Base-by-base conservation (phyloP, 306 rosid species). In the Sechiopsis laciniata region DNA sequence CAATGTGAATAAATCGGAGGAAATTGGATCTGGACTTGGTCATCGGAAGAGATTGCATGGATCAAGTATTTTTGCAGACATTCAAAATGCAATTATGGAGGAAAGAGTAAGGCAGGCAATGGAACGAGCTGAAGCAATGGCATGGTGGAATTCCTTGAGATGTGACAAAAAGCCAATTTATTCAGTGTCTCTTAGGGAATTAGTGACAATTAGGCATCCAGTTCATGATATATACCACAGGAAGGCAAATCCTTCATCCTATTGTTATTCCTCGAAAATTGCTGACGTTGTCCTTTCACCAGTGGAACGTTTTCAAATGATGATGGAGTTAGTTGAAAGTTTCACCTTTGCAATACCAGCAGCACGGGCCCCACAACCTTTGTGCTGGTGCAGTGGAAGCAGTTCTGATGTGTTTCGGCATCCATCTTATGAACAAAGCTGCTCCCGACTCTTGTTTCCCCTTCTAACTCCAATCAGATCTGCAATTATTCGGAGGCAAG, bases 141-240 rank as follows among this genome's bases (percentile, higher is more conserved):
- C 99, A 40, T 94, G 99, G 99, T 94, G 97, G 99, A 91, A 91
- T 84, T 91, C 97, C 76, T 85, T 94, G 91, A 89, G 88, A 77
- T 94, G 97, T 72, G 77, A 80, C 55, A 89, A 55, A 69, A 84
- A 86, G 75, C 97, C 99, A 37, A 78, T 84, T 32, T 89, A 87
- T 82, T 87, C 99, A 63, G 83, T 87, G 0, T 79, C 85, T 66
- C 78, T 94, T 19, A 88, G 95, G 90, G 88, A 86, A n/a, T 82
- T 85, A 78, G 91, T 94, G 76, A 85, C 87, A 62, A 73, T 94
- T 52, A 84, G 82, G 81, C 94, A 91, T 86, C 92, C 92, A 57
- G 91, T 85, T 50, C 62, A 85, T 83, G 92, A 89, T 74, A 85
- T 91, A 83, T 84, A 85, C 79, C 71, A 62, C 57, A 79, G 79